These are phyloP conservation scores for Trichocladium uniseriatum DNA, from an alignment of 495 filamentous ascomycete species.

Conservation along the genomic window DNA sequence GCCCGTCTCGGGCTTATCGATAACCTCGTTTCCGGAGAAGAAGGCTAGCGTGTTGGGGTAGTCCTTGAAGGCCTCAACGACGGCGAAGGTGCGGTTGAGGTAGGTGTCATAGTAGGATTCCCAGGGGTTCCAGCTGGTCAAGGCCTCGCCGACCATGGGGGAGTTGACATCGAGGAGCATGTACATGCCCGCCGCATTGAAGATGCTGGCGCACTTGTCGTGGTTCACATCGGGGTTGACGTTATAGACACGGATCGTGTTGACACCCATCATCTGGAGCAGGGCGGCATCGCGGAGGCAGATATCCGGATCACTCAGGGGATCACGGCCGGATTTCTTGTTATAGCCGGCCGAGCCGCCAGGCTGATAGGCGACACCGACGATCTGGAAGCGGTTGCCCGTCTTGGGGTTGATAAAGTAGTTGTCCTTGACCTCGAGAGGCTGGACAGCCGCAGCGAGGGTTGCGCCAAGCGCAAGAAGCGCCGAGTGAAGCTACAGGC, in stretches of 20 bases:
- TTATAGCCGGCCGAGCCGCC: constrained; percentile 78
- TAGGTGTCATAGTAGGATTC: constrained; percentile 67
- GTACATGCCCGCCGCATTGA: constrained; percentile 62
- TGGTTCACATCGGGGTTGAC: constrained; percentile 75
- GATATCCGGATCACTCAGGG: constrained; percentile 60
- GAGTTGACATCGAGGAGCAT: constrained; percentile 83
- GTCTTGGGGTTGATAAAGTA: constrained; percentile 78
- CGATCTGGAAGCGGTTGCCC: constrained; percentile 73
- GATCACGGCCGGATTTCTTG: constrained; percentile 50
- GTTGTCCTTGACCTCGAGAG: constrained; percentile 62
- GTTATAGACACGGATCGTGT: constrained; percentile 93
- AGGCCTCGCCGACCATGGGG: constrained; percentile 64
- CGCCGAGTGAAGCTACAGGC: constrained; percentile 28
- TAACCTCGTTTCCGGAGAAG: constrained; percentile 91
- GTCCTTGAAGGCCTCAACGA: constrained; percentile 90
- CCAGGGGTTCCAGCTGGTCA: constrained; percentile 61
- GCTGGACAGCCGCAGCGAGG: constrained; percentile 56
- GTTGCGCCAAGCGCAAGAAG: constrained; percentile 40
- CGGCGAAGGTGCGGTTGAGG: constrained; percentile 72
- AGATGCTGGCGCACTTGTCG: constrained; percentile 81
- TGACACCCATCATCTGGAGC: constrained; percentile 75
- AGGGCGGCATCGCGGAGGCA: constrained; percentile 89
- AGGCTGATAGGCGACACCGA: constrained; percentile 92
- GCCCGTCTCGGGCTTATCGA: constrained; percentile 56
- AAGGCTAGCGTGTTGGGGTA: constrained; percentile 89